Conservation (phyloP, 805 yeast genomes). For the Candida orba region DNA sequence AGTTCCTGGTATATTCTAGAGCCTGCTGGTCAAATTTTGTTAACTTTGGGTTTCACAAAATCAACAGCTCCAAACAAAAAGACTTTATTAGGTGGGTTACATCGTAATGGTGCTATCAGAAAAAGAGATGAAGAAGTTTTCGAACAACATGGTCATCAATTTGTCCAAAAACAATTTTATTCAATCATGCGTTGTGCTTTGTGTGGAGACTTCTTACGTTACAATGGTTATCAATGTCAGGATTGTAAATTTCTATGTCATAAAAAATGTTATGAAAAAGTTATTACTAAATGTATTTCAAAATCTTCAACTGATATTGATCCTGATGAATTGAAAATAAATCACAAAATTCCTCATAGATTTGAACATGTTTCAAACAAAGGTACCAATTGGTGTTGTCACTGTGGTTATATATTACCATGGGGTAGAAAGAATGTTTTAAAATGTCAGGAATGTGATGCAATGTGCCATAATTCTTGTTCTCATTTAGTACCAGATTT, state of each 20-base stretch:
- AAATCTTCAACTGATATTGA: constrained; percentile 64
- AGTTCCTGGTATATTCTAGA: constrained; percentile 88
- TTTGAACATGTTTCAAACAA: constrained; percentile 87
- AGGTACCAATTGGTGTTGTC: constrained; percentile 99
- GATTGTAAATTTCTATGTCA: constrained; percentile 79
- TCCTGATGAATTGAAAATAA: constrained; percentile 72
- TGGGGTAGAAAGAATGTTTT: constrained; percentile 91
- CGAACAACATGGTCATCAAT: constrained; percentile 96
- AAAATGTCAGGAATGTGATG: constrained; percentile 89
- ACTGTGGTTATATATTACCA: constrained; percentile 94
- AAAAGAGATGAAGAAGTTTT: constrained; percentile 82
- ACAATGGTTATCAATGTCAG: constrained; percentile 81
- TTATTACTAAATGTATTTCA: constrained; percentile 78
- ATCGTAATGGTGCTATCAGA: constrained; percentile 97
- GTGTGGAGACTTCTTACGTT: constrained; percentile 90
- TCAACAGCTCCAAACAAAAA: constrained; percentile 42
- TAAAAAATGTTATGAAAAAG: constrained; percentile 72
- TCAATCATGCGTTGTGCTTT: constrained; percentile 96
- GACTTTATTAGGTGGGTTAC: constrained; percentile 52
- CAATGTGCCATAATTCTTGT: constrained; percentile 90
- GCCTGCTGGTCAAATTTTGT: constrained; percentile 85
- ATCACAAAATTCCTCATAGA: constrained; percentile 95
- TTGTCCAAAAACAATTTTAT: constrained; percentile 91
- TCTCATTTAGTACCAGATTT: constrained; percentile 94
- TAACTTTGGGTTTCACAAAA: constrained; percentile 76